Conservation (phyloP, 257 asterid species). For the Misopates orontium region DNA sequence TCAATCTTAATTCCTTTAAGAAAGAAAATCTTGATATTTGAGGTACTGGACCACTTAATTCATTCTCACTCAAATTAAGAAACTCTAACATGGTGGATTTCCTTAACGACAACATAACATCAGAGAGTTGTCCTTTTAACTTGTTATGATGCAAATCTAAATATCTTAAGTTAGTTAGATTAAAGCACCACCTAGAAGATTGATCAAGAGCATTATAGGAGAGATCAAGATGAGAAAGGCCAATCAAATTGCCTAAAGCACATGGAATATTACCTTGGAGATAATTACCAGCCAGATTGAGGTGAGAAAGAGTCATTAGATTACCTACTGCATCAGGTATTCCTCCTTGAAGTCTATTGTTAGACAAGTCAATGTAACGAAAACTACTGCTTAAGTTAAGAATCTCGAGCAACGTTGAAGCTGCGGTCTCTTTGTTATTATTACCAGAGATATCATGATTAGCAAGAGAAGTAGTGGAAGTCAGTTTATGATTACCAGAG, state of each 20-base stretch:
- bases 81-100: conserved; percentile 14
- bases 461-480: no score
- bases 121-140: not conserved
- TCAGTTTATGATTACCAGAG: not conserved
- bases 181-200: not conserved
- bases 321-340: conserved; percentile 9
- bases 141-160: not conserved
- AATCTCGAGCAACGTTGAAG: not conserved
- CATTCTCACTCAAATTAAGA: conserved; percentile 17
- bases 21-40: conserved; percentile 2
- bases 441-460: no score
- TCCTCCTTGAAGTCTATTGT: not conserved
- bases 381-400: conserved; percentile 14
- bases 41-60: conserved; percentile 17
- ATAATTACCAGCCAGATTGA: not conserved
- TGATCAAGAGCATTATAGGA: not conserved
- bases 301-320: not conserved
- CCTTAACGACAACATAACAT: conserved; percentile 1
- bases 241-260: conserved; percentile 10
- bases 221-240: conserved; percentile 12
- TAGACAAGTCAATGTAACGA: not conserved
- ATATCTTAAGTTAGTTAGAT: not conserved
- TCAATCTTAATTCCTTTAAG: not conserved
- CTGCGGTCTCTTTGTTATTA: no score
- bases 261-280: conserved; percentile 5